Base-by-base conservation (phyloP, 176 grass and related monocot species). In the Hyparrhenia diplandra region DNA sequence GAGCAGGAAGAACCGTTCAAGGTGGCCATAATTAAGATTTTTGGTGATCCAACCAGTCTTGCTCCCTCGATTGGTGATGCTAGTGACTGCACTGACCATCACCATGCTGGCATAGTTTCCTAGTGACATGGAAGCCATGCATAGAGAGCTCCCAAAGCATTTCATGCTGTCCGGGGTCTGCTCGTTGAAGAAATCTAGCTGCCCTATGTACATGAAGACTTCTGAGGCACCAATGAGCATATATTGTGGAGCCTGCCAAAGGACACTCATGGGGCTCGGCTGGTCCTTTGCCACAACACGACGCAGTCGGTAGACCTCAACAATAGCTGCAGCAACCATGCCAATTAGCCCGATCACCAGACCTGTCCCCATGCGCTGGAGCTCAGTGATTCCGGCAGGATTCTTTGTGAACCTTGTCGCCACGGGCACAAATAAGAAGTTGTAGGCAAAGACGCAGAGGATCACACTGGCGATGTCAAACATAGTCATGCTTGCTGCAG, bases 81-180 rank as follows among this genome's bases (percentile, higher is more conserved):
- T 62, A 7, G 66, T 84, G 21, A 89, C 75, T 5, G 67, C 42
- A 8, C 41, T 72, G 11, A 92, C 83, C 5, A 81, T 49, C 42
- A 89, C n/a, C 47, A 92, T 92, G 83, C 90, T 92, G 5, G 67
- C 67, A 32, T 89, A 92, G 54, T 92, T 92, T 2, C 90, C 90
- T 0, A 92, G 79, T 13, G 90, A 92, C 14, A 92, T 92, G 64
- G 90, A 92, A 5, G 90, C 90, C 90, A 92, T 92, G 87, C 90
- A 89, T 0, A 92, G 64, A 25, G 87, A 89, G 86, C 90, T 92
- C 8, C 87, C 87, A 5, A 92, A 73, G 69, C 87, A 87, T 70
- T 92, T 92, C 10, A 92, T 36, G 28, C 87, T 80, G 8, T 92
- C 87, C 17, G 84, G 87, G 16, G 84, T 87, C 77, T 92, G 78